These are phyloP conservation scores for Fusarium sp. DNA, from an alignment of 2,329 filamentous ascomycete genomes.

Conservation along the genomic window DNA sequence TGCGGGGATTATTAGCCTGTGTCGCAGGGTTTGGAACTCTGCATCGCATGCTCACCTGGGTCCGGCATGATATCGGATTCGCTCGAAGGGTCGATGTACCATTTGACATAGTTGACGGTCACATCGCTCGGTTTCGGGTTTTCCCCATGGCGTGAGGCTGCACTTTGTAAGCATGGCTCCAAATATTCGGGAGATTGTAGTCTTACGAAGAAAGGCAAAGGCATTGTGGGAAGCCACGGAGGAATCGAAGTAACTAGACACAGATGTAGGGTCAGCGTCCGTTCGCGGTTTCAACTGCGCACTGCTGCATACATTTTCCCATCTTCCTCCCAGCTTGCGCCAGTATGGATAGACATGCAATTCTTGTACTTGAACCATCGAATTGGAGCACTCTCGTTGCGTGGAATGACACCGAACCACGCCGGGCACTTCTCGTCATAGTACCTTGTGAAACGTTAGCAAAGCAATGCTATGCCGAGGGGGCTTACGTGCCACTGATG, in stretches of 20 bases:
- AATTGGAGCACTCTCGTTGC: neutral
- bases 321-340: neutral
- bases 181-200: neutral
- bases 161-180: neutral
- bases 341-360: neutral
- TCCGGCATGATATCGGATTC: neutral
- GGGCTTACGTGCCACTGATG: neutral
- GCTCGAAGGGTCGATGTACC: neutral
- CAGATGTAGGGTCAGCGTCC: neutral
- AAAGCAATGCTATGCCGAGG: neutral
- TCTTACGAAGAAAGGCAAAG: neutral
- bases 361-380: constrained; percentile 5
- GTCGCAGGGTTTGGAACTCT: too few species aligned
- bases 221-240: neutral
- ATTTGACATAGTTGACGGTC: neutral
- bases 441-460: neutral
- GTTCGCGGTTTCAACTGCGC: neutral
- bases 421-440: neutral
- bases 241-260: neutral
- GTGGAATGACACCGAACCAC: neutral
- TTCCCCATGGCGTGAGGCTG: neutral
- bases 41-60: too few species aligned
- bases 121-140: neutral
- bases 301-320: neutral
- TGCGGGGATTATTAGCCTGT: neutral